Conservation (phyloP, 352 stramenopile species). For the Globisporangium nunn region DNA sequence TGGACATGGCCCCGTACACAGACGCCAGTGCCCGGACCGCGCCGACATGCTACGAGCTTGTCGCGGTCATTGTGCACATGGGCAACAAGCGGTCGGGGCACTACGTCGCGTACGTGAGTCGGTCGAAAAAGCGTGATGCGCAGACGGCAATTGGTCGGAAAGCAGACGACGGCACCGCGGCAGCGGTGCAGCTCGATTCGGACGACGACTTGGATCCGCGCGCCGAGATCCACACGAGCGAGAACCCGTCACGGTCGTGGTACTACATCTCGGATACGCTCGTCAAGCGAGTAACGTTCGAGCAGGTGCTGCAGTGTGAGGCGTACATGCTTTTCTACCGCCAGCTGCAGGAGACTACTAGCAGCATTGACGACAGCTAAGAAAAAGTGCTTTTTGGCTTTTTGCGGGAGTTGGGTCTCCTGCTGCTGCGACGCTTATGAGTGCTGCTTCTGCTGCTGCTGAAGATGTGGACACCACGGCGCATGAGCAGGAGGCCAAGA, state of each 20-base stretch:
- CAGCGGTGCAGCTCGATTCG: slow-evolving; percentile 3
- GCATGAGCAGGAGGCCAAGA: neutral
- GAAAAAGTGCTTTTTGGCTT: too few species aligned
- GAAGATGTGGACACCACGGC: neutral
- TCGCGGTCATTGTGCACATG: slow-evolving; percentile 67
- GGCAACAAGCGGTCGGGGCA: slow-evolving; percentile 64
- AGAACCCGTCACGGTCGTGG: slow-evolving; percentile 27
- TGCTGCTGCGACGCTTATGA: too few species aligned
- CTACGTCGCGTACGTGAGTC: slow-evolving; percentile 69
- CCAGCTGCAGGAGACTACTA: slow-evolving; percentile 10
- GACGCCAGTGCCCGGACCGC: slow-evolving; percentile 14
- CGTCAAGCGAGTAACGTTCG: slow-evolving; percentile 47
- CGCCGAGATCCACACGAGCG: slow-evolving; percentile 19
- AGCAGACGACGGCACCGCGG: neutral
- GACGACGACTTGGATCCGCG: slow-evolving; percentile 20
- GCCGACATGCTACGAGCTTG: slow-evolving; percentile 45
- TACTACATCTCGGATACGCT: slow-evolving; percentile 70
- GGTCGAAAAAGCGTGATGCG: slow-evolving; percentile 30
- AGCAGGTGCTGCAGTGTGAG: slow-evolving; percentile 65
- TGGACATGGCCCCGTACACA: slow-evolving; percentile 45
- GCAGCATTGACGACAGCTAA: neutral
- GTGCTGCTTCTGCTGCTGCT: neutral
- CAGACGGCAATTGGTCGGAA: neutral
- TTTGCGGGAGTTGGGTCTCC: too few species aligned
- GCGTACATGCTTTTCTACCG: slow-evolving; percentile 81